phyloP scores from a whole-genome alignment of 129 eudicot species.

The Pulicaria dysenterica region DNA sequence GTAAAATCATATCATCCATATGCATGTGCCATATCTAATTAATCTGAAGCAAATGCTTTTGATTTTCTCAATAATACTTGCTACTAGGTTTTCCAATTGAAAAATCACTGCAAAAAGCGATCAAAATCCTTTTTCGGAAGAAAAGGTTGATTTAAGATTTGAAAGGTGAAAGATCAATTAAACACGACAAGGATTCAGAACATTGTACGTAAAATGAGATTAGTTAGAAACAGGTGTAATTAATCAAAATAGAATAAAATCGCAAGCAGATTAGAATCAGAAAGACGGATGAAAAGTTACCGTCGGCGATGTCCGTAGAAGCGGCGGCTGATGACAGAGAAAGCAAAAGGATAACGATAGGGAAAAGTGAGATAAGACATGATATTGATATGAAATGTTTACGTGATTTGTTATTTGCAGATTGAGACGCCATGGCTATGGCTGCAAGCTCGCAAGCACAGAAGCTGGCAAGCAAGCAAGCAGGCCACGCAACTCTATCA shows the following conservation, averaged over 20 bases:
- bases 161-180: neutral
- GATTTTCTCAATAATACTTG: slow-evolving; percentile 1
- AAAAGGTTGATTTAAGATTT: neutral
- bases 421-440: slow-evolving; percentile 26
- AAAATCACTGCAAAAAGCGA: slow-evolving; percentile 7
- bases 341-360: slow-evolving; percentile 19
- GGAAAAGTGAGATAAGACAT: slow-evolving; percentile 1
- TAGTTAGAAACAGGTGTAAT: neutral
- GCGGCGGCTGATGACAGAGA: slow-evolving; percentile 18
- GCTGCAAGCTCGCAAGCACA: slow-evolving; percentile 35
- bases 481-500: slow-evolving; percentile 27
- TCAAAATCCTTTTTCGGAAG: neutral
- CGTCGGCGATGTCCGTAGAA: slow-evolving; percentile 25
- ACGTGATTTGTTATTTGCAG: neutral
- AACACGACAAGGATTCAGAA: neutral
- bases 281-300: slow-evolving; percentile 16
- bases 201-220: neutral
- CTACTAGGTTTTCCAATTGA: neutral
- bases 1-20: too few relatives aligned
- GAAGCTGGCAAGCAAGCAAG: slow-evolving; percentile 34
- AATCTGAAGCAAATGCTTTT: slow-evolving; percentile 5
- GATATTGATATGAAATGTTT: slow-evolving; percentile 8
- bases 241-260: neutral
- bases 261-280: neutral
- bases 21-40: neutral